These are phyloP conservation scores for Xylaria acuta DNA, from an alignment of 495 filamentous ascomycete species.

Conservation along the genomic window DNA sequence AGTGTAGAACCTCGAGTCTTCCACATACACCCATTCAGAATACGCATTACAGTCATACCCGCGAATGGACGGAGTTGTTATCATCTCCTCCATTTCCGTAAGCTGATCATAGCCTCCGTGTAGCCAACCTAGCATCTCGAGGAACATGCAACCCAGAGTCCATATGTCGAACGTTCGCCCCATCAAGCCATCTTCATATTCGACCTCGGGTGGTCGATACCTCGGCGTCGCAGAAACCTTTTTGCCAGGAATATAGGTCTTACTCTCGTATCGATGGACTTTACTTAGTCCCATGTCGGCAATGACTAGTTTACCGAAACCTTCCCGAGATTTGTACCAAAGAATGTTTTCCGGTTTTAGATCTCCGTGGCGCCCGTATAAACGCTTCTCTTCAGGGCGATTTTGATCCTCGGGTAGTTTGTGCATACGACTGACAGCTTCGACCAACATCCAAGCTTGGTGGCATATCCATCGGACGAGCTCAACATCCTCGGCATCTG, in stretches of 20 bases:
- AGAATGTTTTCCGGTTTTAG: conserved; percentile 41
- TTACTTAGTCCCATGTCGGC: conserved; percentile 10
- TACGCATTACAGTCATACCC: not conserved
- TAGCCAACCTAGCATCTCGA: not conserved
- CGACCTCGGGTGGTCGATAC: not conserved
- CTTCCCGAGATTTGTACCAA: conserved; percentile 21
- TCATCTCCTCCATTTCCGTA: not conserved
- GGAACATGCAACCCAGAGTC: not conserved
- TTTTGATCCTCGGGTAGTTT: not conserved
- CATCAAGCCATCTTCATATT: not conserved
- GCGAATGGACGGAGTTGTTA: not conserved
- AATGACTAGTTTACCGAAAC: conserved; percentile 1
- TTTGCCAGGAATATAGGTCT: not conserved
- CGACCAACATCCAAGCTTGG: conserved; percentile 20
- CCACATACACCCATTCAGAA: not conserved
- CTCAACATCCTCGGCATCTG: not conserved
- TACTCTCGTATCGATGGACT: not conserved
- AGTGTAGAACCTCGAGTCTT: not conserved
- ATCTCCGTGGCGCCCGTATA: conserved; percentile 33
- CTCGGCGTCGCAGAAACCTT: not conserved
- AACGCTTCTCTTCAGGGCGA: not conserved
- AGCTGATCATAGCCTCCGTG: not conserved
- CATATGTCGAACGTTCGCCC: conserved; percentile 1
- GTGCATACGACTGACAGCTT: conserved; percentile 10
- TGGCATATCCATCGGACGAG: conserved; percentile 25